Conservation (phyloP, 768 basidiomycete species). For the Auricularia heimuer region DNA sequence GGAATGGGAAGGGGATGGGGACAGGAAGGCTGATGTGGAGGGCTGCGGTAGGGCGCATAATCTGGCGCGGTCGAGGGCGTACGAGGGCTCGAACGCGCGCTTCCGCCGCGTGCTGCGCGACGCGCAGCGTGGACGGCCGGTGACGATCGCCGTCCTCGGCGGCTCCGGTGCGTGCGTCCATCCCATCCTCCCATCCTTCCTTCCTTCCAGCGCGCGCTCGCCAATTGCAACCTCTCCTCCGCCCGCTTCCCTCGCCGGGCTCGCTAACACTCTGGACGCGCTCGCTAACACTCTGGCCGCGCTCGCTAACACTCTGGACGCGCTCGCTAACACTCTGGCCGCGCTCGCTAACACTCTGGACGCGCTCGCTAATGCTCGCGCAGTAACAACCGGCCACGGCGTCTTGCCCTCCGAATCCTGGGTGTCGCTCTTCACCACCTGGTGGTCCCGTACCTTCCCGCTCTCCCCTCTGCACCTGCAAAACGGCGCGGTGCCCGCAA, state of each 20-base stretch:
- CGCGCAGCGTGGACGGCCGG: neutral
- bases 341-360: too few species aligned
- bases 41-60: neutral
- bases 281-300: neutral
- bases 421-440: neutral
- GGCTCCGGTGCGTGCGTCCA: neutral
- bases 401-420: conserved; percentile 5
- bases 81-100: conserved; percentile 11
- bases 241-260: neutral
- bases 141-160: neutral
- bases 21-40: neutral
- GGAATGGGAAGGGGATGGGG: too few species aligned
- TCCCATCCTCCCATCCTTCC: neutral
- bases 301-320: neutral
- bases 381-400: conserved; percentile 9
- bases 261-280: too few species aligned
- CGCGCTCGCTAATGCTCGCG: conserved; percentile 1
- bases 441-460: conserved; percentile 7
- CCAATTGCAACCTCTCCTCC: too few species aligned
- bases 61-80: conserved; percentile 8
- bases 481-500: conserved; percentile 6
- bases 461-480: conserved; percentile 1
- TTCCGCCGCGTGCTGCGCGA: neutral
- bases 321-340: too few species aligned
- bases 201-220: too few species aligned